Evolutionary conservation across 495 filamentous ascomycete genomes (phyloP).

Genomic region (Mytilinidion resinicola): DNA sequence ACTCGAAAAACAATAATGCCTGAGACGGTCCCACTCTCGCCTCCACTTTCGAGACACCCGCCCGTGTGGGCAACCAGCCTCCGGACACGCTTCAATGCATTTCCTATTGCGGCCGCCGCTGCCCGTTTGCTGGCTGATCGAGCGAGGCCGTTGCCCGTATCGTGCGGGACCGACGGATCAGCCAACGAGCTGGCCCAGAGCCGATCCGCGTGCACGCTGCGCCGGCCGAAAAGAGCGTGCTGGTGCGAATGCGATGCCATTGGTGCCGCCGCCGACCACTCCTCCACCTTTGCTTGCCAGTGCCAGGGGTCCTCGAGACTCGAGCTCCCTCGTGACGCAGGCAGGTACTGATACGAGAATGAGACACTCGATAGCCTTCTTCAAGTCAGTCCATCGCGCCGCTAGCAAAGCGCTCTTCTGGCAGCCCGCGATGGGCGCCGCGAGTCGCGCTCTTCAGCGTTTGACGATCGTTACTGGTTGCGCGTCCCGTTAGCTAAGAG

Average conservation of each 20-base stretch:
- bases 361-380: constrained; percentile 28
- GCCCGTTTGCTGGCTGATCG: constrained; percentile 1
- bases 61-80: too few species aligned
- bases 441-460: constrained; percentile 51
- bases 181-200: not conserved
- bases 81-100: too few species aligned
- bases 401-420: constrained; percentile 14
- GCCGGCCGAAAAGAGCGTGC: constrained; percentile 20
- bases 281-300: constrained; percentile 15
- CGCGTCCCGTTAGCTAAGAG: constrained; percentile 33
- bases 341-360: constrained; percentile 17
- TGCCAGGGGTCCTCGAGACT: too few species aligned
- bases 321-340: constrained; percentile 9
- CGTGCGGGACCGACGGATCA: too few species aligned
- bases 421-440: constrained; percentile 4
- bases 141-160: constrained; percentile 5
- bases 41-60: constrained; percentile 5
- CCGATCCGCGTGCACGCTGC: constrained; percentile 23
- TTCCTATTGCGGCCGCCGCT: constrained; percentile 2
- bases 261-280: constrained; percentile 19
- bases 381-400: constrained; percentile 19
- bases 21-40: constrained; percentile 24
- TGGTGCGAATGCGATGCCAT: constrained; percentile 22
- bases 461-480: constrained; percentile 86
- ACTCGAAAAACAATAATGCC: constrained; percentile 24